Conservation (phyloP, 2,329 filamentous ascomycete species). For the Fusarium staphyleae region DNA sequence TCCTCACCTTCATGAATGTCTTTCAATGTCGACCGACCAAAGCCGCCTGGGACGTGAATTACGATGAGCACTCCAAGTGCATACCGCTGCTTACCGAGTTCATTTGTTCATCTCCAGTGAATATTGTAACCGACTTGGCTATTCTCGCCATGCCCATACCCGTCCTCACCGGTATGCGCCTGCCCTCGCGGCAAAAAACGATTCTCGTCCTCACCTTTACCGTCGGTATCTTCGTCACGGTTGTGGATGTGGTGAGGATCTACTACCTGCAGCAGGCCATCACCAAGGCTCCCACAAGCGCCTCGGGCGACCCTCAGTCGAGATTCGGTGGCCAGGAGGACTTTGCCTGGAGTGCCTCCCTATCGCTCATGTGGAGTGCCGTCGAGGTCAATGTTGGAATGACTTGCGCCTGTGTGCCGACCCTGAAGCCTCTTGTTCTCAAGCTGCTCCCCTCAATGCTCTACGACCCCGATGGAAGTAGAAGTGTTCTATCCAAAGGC, state of each 20-base stretch:
- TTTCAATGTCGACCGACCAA: constrained; percentile 81
- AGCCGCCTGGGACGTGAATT: constrained; percentile 67
- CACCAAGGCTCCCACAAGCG: constrained; percentile 48
- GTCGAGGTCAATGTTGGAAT: constrained; percentile 92
- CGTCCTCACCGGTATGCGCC: constrained; percentile 82
- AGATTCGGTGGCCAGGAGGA: constrained; percentile 61
- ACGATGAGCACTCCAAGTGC: constrained; percentile 51
- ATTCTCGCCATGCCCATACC: constrained; percentile 89
- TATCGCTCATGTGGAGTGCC: constrained; percentile 92
- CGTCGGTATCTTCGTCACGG: constrained; percentile 84
- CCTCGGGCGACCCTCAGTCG: constrained; percentile 48
- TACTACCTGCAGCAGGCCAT: constrained; percentile 85
- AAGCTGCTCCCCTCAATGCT: constrained; percentile 65
- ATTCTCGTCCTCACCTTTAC: constrained; percentile 87
- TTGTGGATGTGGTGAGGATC: constrained; percentile 88
- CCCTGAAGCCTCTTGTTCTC: constrained; percentile 83
- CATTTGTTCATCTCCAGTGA: constrained; percentile 82
- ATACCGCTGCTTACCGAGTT: constrained; percentile 68
- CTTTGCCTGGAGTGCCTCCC: constrained; percentile 77
- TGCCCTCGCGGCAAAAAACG: constrained; percentile 85
- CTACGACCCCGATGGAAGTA: constrained; percentile 57
- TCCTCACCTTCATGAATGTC: constrained; percentile 84
- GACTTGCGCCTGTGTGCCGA: constrained; percentile 90
- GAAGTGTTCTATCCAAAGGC: constrained; percentile 40
- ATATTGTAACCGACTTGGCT: constrained; percentile 89